Evolutionary conservation across 2,329 filamentous ascomycete genomes (phyloP).

Genomic region (Lasiodiplodia hormozganensis): DNA sequence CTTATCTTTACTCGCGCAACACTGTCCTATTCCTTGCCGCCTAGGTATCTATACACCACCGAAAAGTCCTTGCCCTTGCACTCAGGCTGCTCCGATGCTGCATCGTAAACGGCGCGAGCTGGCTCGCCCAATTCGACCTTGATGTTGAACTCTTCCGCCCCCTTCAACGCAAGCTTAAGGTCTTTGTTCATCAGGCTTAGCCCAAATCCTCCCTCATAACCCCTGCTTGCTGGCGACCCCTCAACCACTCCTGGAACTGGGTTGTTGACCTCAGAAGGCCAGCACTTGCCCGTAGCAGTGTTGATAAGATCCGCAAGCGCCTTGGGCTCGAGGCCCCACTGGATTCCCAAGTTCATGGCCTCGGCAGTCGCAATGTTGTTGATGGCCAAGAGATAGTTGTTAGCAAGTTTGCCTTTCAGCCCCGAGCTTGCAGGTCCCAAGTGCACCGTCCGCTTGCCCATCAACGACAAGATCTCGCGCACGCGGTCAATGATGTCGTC

Average conservation of each 20-base stretch:
- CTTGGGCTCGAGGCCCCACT: slow-evolving; percentile 68
- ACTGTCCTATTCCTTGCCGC: slow-evolving; percentile 50
- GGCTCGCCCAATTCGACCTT: slow-evolving; percentile 54
- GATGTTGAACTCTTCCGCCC: slow-evolving; percentile 52
- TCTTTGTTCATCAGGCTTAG: slow-evolving; percentile 59
- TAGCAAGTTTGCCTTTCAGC: slow-evolving; percentile 90
- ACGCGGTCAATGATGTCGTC: slow-evolving; percentile 67
- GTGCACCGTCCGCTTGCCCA: slow-evolving; percentile 88
- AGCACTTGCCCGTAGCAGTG: slow-evolving; percentile 90
- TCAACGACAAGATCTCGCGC: slow-evolving; percentile 73
- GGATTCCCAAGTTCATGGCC: slow-evolving; percentile 70
- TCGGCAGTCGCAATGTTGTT: slow-evolving; percentile 81
- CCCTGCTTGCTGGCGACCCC: slow-evolving; percentile 75
- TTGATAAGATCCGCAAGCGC: slow-evolving; percentile 88
- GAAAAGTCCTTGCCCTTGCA: slow-evolving; percentile 59
- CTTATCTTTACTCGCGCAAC: not conserved
- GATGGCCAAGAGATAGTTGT: slow-evolving; percentile 94
- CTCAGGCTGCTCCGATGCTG: slow-evolving; percentile 50
- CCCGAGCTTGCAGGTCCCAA: slow-evolving; percentile 86
- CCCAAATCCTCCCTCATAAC: slow-evolving; percentile 65
- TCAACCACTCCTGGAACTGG: slow-evolving; percentile 86
- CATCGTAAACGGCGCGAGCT: slow-evolving; percentile 55
- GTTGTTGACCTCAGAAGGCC: slow-evolving; percentile 96
- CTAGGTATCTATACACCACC: slow-evolving; percentile 58
- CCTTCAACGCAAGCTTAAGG: slow-evolving; percentile 56